phyloP scores from a whole-genome alignment of 1,284 basidiomycete genomes.

The Cerioporus squamosus region DNA sequence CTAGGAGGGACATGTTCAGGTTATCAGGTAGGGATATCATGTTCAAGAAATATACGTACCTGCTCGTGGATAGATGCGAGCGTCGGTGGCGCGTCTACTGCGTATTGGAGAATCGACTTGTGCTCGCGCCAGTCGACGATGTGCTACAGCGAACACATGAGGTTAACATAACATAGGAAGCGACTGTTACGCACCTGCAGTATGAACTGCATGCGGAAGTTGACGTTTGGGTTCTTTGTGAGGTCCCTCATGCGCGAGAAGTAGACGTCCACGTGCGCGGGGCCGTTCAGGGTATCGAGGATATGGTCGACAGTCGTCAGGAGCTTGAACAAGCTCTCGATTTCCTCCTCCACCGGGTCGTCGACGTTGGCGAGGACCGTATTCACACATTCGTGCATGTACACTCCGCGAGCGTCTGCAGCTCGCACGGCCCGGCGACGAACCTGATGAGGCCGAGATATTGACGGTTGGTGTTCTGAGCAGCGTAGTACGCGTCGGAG shows the following conservation, averaged over 20 bases:
- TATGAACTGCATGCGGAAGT: slow-evolving; percentile 94
- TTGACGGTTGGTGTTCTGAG: slow-evolving; percentile 95
- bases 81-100: slow-evolving; percentile 84
- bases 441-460: slow-evolving; percentile 97
- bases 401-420: slow-evolving; percentile 56
- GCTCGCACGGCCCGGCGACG: slow-evolving; percentile 97
- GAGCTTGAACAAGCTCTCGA: slow-evolving; percentile 95
- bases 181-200: slow-evolving; percentile 69
- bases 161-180: neutral
- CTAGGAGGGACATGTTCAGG: slow-evolving; percentile 38
- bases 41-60: slow-evolving; percentile 53
- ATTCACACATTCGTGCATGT: slow-evolving; percentile 95
- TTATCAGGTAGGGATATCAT: neutral
- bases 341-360: slow-evolving; percentile 96
- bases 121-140: slow-evolving; percentile 87
- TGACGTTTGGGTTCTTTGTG: slow-evolving; percentile 74
- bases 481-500: slow-evolving; percentile 96
- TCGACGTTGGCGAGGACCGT: slow-evolving; percentile 92
- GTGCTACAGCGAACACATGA: slow-evolving; percentile 28
- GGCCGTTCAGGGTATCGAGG: slow-evolving; percentile 82
- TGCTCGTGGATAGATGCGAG: slow-evolving; percentile 90
- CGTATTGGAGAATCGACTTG: slow-evolving; percentile 80
- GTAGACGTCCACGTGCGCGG: slow-evolving; percentile 90
- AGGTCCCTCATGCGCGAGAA: slow-evolving; percentile 90
- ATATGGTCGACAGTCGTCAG: slow-evolving; percentile 86